A percentile compares a stretch with the other conserved stretches of the same genome.
Conservation (phyloP, 192 early-diverging fungal genomes). For the Coemansia sp. region DNA sequence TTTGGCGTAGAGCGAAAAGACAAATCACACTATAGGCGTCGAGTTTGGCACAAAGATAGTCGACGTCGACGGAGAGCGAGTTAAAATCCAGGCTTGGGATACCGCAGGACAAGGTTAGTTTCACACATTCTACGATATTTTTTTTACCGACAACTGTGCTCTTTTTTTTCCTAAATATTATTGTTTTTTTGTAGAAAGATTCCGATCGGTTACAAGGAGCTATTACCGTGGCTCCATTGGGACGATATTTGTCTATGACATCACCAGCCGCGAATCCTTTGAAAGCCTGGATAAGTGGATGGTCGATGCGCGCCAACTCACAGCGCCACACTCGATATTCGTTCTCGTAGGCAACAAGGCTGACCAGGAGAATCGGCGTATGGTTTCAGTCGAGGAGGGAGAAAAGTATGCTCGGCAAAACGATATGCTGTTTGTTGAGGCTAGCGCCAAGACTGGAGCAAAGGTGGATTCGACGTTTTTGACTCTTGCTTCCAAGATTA, state of each 20-base stretch:
- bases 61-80: slow-evolving; percentile 62
- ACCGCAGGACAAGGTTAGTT: slow-evolving; percentile 67
- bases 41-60: slow-evolving; percentile 77
- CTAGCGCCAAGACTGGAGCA: slow-evolving; percentile 65
- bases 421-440: slow-evolving; percentile 61
- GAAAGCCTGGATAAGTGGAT: slow-evolving; percentile 65
- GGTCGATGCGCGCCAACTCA: slow-evolving; percentile 62
- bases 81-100: slow-evolving; percentile 75
- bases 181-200: slow-evolving; percentile 50
- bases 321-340: slow-evolving; percentile 65
- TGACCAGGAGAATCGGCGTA: slow-evolving; percentile 36
- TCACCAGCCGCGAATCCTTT: slow-evolving; percentile 69
- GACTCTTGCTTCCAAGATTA: slow-evolving; percentile 27
- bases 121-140: not conserved
- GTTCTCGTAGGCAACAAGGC: slow-evolving; percentile 75
- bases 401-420: slow-evolving; percentile 56
- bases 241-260: slow-evolving; percentile 77
- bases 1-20: slow-evolving; percentile 58
- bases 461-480: slow-evolving; percentile 55
- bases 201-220: slow-evolving; percentile 69
- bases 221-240: slow-evolving; percentile 82
- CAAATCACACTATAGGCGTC: slow-evolving; percentile 76
- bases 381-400: slow-evolving; percentile 57
- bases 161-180: not conserved
- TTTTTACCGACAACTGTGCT: not conserved